phyloP scores from a whole-genome alignment of 2,329 filamentous ascomycete genomes.

The Hypoxylon sp. region DNA sequence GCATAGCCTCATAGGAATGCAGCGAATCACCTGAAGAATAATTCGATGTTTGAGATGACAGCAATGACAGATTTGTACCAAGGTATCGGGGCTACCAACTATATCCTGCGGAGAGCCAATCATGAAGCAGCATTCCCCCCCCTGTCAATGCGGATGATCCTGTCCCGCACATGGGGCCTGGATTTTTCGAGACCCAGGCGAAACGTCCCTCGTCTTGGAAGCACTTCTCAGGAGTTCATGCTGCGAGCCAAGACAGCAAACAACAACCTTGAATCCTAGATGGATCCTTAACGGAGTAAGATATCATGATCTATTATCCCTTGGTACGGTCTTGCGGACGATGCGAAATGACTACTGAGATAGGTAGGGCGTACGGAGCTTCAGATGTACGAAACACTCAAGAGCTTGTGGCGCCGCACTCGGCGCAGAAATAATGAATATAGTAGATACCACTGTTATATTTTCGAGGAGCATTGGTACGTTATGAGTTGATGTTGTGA shows the following conservation, averaged over 20 bases:
- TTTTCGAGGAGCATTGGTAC: neutral
- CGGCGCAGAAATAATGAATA: neutral
- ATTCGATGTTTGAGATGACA: constrained; percentile 24
- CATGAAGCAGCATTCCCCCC: constrained; percentile 5
- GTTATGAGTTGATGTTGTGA: neutral
- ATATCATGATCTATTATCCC: constrained; percentile 24
- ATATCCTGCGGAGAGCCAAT: constrained; percentile 26
- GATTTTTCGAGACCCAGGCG: constrained; percentile 39
- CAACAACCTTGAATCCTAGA: constrained; percentile 6
- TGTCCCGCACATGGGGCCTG: constrained; percentile 28
- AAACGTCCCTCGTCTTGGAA: constrained; percentile 41
- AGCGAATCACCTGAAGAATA: constrained; percentile 29
- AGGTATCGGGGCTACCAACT: constrained; percentile 1
- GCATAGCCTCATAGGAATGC: constrained; percentile 14
- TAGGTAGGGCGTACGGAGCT: constrained; percentile 7
- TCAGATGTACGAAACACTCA: constrained; percentile 1
- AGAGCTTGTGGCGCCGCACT: neutral
- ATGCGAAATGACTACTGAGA: constrained; percentile 18
- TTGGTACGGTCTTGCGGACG: neutral
- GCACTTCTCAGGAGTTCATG: constrained; percentile 30
- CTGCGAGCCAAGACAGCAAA: constrained; percentile 25
- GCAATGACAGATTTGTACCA: constrained; percentile 31
- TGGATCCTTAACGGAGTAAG: neutral
- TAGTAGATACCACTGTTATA: neutral
- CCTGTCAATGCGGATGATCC: constrained; percentile 22